A percentile compares a stretch with the other conserved stretches of the same genome.
Evolutionary conservation across 371 early-diverging fungal species (phyloP).

Genomic region (Funneliformis caledonium): DNA sequence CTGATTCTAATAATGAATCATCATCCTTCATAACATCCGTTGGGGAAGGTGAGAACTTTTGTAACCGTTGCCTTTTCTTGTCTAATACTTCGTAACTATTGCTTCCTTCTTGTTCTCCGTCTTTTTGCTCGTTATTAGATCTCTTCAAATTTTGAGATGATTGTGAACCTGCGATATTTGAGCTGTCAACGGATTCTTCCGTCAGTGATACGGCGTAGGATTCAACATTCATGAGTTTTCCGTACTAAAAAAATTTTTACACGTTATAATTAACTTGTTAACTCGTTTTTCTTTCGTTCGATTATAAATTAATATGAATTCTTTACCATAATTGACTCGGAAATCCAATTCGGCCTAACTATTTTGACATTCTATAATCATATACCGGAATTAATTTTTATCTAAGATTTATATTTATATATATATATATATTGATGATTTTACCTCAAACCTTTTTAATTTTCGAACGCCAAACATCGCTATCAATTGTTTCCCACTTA

Average conservation of each 20-base stretch:
- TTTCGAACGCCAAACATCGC: background rate
- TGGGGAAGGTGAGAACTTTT: background rate
- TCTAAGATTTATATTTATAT: background rate
- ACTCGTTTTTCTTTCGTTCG: background rate
- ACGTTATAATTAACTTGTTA: background rate
- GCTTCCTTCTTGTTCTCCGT: background rate
- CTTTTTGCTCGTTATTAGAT: background rate
- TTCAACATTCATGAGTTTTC: background rate
- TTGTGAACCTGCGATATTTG: background rate
- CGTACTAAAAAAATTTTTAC: background rate
- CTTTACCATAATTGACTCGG: constrained; percentile 1
- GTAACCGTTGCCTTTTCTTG: background rate
- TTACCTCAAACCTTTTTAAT: background rate
- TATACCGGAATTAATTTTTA: background rate
- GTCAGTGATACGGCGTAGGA: background rate
- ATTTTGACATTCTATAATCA: background rate
- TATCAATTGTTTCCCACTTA: background rate
- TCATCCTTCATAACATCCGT: too few relatives aligned
- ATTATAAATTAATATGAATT: background rate
- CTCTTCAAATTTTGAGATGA: background rate
- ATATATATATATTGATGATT: background rate
- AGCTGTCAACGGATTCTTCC: background rate
- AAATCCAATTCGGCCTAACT: constrained; percentile 1
- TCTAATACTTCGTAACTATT: background rate
- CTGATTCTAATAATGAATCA: background rate